A percentile compares a stretch with the other conserved stretches of the same genome.
These are phyloP conservation scores for Pseudogymnoascus sp. DNA, from an alignment of 2,329 filamentous ascomycete species.

Conservation along the genomic window DNA sequence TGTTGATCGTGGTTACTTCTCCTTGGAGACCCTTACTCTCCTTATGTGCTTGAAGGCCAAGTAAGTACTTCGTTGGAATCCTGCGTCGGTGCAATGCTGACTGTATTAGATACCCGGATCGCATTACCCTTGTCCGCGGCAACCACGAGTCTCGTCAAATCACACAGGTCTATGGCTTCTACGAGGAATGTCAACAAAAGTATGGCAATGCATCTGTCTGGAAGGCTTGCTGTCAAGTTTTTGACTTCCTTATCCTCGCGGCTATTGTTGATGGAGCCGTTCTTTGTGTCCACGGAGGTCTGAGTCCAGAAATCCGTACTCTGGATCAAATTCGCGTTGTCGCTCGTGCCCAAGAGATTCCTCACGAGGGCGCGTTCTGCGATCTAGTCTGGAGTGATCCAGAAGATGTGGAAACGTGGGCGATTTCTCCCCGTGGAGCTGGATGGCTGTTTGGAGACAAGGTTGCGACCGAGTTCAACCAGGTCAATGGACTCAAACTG, in stretches of 20 bases:
- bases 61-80: slow-evolving; percentile 33
- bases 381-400: slow-evolving; percentile 72
- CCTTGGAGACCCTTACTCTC: slow-evolving; percentile 63
- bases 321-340: slow-evolving; percentile 69
- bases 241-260: slow-evolving; percentile 67
- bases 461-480: slow-evolving; percentile 68
- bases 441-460: slow-evolving; percentile 51
- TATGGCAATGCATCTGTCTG: slow-evolving; percentile 71
- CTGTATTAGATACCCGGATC: slow-evolving; percentile 53
- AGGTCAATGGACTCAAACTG: slow-evolving; percentile 63
- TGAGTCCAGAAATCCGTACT: slow-evolving; percentile 66
- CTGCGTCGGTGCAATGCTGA: background rate
- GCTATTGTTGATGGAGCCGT: slow-evolving; percentile 68
- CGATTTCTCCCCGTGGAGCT: slow-evolving; percentile 58
- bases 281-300: slow-evolving; percentile 63
- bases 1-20: slow-evolving; percentile 68
- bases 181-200: slow-evolving; percentile 69
- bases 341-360: slow-evolving; percentile 66
- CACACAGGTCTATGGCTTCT: slow-evolving; percentile 71
- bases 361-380: slow-evolving; percentile 69
- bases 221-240: slow-evolving; percentile 73
- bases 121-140: slow-evolving; percentile 64
- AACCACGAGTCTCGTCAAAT: slow-evolving; percentile 73
- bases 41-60: slow-evolving; percentile 66
- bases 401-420: slow-evolving; percentile 63